These are phyloP conservation scores for Thermothielavioides terrestris DNA, from an alignment of 495 filamentous ascomycete genomes.

Conservation along the genomic window DNA sequence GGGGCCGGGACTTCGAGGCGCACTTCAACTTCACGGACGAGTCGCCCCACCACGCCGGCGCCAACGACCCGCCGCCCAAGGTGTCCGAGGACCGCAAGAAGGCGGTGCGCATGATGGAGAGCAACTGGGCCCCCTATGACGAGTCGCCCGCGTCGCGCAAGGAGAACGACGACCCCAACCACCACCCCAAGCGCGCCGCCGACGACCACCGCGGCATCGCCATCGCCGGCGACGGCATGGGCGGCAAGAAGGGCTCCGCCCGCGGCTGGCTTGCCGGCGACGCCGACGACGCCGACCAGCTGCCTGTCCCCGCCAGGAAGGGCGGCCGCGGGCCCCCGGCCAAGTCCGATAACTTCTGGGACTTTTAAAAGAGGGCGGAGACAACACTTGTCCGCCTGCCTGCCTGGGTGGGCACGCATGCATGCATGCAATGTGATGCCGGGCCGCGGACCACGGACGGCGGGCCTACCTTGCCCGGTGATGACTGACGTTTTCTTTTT, in stretches of 20 bases:
- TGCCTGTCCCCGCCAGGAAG: conserved; percentile 34
- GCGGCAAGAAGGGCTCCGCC: conserved; percentile 53
- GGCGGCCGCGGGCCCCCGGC: conserved; percentile 16
- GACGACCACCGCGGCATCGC: conserved; percentile 44
- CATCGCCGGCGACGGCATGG: conserved; percentile 66
- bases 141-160: conserved; percentile 46
- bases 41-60: conserved; percentile 33
- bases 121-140: conserved; percentile 57
- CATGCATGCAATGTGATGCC: no score
- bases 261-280: conserved; percentile 52
- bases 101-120: conserved; percentile 58
- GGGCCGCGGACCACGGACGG: no score
- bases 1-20: conserved; percentile 61
- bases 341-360: conserved; percentile 42
- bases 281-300: conserved; percentile 27
- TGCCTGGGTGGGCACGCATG: no score
- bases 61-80: conserved; percentile 15
- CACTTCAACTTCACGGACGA: conserved; percentile 65
- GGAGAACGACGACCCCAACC: conserved; percentile 33
- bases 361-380: no score
- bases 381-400: no score
- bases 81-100: conserved; percentile 47
- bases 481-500: conserved; percentile 6
- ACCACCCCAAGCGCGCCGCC: conserved; percentile 21
- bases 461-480: not conserved